Evolutionary conservation across 164 flowering plant genomes (phyloP).

Genomic region (Vitis rupestris): DNA sequence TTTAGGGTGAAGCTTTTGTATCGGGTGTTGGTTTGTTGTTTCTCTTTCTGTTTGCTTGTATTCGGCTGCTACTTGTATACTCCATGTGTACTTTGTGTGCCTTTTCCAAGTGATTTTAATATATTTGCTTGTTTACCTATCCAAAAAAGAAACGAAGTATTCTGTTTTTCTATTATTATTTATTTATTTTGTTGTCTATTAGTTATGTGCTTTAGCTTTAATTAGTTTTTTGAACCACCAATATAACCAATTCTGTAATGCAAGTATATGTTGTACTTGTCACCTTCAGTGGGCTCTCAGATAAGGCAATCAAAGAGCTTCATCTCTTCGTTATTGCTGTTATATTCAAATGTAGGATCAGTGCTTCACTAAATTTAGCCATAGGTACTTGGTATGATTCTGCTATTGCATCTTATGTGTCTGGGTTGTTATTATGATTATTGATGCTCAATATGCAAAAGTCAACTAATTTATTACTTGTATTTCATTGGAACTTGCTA

Average conservation of each 20-base stretch:
- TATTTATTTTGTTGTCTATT: not conserved
- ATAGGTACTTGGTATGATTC: not conserved
- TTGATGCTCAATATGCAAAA: no score
- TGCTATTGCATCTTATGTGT: not conserved
- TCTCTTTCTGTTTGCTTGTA: no score
- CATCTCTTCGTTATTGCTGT: not conserved
- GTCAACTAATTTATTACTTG: no score
- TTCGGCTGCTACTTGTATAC: no score
- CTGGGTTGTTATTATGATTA: not conserved
- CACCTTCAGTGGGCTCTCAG: not conserved
- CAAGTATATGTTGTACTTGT: not conserved
- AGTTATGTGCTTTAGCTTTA: not conserved
- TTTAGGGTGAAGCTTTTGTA: no score
- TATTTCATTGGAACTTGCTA: no score
- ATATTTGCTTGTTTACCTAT: no score
- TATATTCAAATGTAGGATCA: not conserved
- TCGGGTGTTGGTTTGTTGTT: no score
- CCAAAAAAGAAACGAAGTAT: no score
- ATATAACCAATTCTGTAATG: not conserved
- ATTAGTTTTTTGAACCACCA: not conserved
- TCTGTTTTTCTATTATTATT: not conserved
- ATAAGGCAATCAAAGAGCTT: not conserved
- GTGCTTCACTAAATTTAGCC: not conserved
- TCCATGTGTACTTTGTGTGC: no score
- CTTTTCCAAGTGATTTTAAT: no score